Percentiles rank a stretch among this genome's conserved stretches.
Conservation (phyloP, 1,284 basidiomycete genomes). For the Apiotrichum mycotoxinovorans region DNA sequence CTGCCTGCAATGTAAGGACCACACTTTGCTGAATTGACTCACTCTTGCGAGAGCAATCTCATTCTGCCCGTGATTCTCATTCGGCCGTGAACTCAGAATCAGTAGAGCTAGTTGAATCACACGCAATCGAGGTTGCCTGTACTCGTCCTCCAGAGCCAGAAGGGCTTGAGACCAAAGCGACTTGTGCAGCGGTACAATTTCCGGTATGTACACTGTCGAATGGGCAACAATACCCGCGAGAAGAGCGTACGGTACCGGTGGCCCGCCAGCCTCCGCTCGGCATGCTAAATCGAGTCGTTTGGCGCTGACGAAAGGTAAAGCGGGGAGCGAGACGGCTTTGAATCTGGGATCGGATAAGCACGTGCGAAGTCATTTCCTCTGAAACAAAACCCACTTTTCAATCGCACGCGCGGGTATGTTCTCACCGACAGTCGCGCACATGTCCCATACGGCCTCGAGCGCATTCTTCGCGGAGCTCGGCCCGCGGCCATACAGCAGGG, state of each 20-base stretch:
- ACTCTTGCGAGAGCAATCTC: constrained; percentile 32
- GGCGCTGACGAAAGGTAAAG: constrained; percentile 37
- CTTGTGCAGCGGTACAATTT: constrained; percentile 29
- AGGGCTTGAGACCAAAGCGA: constrained; percentile 33
- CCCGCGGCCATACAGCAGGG: constrained; percentile 33
- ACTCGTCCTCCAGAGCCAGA: constrained; percentile 41
- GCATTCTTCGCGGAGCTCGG: constrained; percentile 21
- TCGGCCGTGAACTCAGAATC: constrained; percentile 29
- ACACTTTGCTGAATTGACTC: not conserved
- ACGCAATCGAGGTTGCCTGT: constrained; percentile 35
- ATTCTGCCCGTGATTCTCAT: constrained; percentile 32
- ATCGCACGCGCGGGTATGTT: constrained; percentile 14
- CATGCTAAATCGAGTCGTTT: constrained; percentile 20
- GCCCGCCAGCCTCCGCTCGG: not conserved
- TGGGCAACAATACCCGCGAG: constrained; percentile 40
- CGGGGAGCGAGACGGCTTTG: constrained; percentile 27
- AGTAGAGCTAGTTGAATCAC: constrained; percentile 39
- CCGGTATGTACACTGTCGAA: constrained; percentile 28
- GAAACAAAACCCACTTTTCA: constrained; percentile 7
- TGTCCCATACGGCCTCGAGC: constrained; percentile 14
- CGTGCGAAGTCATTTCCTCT: not conserved
- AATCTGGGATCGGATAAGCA: constrained; percentile 11
- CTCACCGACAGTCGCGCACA: constrained; percentile 11
- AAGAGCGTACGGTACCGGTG: constrained; percentile 32
- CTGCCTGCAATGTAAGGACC: constrained; percentile 19